These are phyloP conservation scores for Discostella stelligera DNA, from an alignment of 352 stramenopile species.

Conservation along the genomic window DNA sequence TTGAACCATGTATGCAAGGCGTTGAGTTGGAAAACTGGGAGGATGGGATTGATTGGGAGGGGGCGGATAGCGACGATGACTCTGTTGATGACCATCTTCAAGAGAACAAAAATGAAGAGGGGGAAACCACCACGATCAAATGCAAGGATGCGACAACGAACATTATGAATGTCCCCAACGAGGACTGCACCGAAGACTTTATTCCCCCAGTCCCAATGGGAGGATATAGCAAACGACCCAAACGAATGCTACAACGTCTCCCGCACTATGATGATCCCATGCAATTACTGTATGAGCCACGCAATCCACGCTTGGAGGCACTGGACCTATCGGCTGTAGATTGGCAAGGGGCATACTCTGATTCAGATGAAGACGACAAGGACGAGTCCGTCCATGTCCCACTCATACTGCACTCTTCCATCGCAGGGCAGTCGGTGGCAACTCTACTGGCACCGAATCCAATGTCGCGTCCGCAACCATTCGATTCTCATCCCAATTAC, in stretches of 20 bases:
- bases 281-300: conserved; percentile 52
- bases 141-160: background rate
- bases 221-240: conserved; percentile 24
- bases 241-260: conserved; percentile 8
- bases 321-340: conserved; percentile 63
- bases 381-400: conserved; percentile 39
- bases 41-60: conserved; percentile 75
- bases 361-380: conserved; percentile 33
- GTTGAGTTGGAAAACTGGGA: conserved; percentile 80
- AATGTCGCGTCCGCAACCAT: conserved; percentile 57
- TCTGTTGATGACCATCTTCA: conserved; percentile 13
- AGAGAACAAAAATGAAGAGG: background rate
- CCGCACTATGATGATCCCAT: conserved; percentile 31
- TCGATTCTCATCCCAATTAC: conserved; percentile 60
- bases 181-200: conserved; percentile 18
- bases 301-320: conserved; percentile 76
- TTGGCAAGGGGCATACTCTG: conserved; percentile 59
- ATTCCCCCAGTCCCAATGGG: conserved; percentile 7
- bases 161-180: conserved; percentile 12
- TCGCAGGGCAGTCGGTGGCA: conserved; percentile 71
- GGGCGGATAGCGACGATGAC: conserved; percentile 35
- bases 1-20: conserved; percentile 62
- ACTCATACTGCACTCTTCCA: conserved; percentile 72
- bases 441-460: conserved; percentile 44
- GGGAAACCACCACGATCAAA: background rate